These are phyloP conservation scores for Phaseolus lunatus DNA, from an alignment of 306 rosid species.

Conservation along the genomic window DNA sequence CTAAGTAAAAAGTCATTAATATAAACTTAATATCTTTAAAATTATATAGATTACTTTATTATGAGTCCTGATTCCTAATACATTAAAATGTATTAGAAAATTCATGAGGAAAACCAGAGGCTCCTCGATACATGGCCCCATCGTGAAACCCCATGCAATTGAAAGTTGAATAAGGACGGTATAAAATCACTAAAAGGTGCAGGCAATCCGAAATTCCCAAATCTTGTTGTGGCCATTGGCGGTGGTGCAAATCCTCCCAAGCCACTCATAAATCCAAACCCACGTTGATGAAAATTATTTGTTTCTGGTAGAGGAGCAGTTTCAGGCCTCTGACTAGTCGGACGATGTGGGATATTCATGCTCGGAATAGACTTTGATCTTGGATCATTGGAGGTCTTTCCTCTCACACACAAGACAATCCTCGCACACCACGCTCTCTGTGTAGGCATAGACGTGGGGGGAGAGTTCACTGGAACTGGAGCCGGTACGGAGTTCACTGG, in stretches of 20 bases:
- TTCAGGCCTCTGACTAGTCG: constrained; percentile 83
- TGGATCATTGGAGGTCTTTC: constrained; percentile 84
- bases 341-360: constrained; percentile 73
- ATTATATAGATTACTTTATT: too few relatives aligned
- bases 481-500: too few relatives aligned
- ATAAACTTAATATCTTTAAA: too few relatives aligned
- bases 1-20: too few relatives aligned
- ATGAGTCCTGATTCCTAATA: too few relatives aligned
- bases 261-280: constrained; percentile 79
- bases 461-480: too few relatives aligned
- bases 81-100: constrained; percentile 66
- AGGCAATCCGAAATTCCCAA: constrained; percentile 81
- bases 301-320: constrained; percentile 81
- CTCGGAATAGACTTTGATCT: constrained; percentile 81
- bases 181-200: constrained; percentile 82
- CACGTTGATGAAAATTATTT: constrained; percentile 65
- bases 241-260: constrained; percentile 82
- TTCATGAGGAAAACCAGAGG: constrained; percentile 66
- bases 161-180: constrained; percentile 77
- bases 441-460: too few relatives aligned
- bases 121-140: constrained; percentile 65
- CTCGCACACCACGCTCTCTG: neutral
- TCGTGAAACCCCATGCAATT: constrained; percentile 71
- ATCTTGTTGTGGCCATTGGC: constrained; percentile 69
- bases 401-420: constrained; percentile 43